Conservation (phyloP, 768 basidiomycete species). For the Tubosaeta brunneosetosa region DNA sequence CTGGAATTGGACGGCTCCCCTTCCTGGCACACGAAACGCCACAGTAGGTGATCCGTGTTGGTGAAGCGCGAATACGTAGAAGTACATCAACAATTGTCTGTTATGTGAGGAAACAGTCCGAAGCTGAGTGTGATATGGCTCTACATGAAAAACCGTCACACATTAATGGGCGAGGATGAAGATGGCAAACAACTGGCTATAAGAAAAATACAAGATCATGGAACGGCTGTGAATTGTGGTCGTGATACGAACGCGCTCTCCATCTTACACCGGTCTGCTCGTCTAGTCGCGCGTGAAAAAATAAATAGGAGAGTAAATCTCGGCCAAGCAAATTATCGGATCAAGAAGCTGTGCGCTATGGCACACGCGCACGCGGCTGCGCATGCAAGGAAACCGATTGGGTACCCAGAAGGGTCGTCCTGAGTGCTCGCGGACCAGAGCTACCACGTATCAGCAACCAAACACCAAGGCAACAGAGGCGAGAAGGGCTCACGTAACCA, state of each 20-base stretch:
- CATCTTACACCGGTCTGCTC: neutral
- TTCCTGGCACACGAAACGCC: too few relatives aligned
- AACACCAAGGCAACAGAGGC: neutral
- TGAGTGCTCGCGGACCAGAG: conserved; percentile 72
- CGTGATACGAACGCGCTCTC: neutral
- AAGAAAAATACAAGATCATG: neutral
- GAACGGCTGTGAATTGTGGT: neutral
- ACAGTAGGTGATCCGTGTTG: too few relatives aligned
- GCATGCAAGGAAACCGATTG: conserved; percentile 69
- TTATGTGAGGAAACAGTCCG: neutral
- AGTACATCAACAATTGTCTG: neutral
- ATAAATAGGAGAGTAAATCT: neutral
- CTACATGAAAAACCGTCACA: neutral
- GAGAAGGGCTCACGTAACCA: conserved; percentile 53
- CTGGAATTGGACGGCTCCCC: too few relatives aligned
- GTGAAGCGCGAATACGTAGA: neutral
- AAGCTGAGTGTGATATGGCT: neutral
- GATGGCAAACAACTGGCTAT: neutral
- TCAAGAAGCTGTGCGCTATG: conserved; percentile 69
- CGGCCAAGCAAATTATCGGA: conserved; percentile 56
- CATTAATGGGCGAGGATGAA: neutral
- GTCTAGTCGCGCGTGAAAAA: neutral
- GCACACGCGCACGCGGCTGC: conserved; percentile 56
- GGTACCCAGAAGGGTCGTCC: conserved; percentile 65
- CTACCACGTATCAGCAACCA: conserved; percentile 30